Base-by-base conservation (phyloP, 441 rosid genomes). In the Eutrema salsugineum region DNA sequence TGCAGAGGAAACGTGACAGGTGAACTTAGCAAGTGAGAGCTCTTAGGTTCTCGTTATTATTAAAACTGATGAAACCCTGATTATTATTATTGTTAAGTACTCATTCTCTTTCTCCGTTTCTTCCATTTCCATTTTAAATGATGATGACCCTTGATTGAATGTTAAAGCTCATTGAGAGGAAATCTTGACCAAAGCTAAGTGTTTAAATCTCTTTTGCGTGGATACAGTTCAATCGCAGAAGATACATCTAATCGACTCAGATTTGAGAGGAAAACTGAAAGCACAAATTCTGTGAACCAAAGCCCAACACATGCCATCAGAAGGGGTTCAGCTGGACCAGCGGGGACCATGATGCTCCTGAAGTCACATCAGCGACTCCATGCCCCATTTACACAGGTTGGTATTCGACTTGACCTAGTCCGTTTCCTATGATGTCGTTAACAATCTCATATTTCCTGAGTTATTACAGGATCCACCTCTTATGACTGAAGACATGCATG, bases 401-500 rank as follows among this genome's bases (percentile, higher is more conserved):
- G 73, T 73, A 48, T 54, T 61, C 58, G 11, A 66, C 70, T 61
- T 62, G 51, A 33, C 48, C 65, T 70, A 19, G 39, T 35, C 40
- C 48, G 17, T 73, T 60, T 62, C 60, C 50, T 47, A 49, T 58
- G 62, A 65, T 40, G 22, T 69, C 51, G 27, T 30, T 46, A 6
- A 60, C 22, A 69, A 19, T 44, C 48, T 53, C 9, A 53, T 64
- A 70, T 50, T 10, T 11, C 58, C 39, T 19, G 62, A 24, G 70
- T 64, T 57, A 71, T 73, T 67, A 24, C 79, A 96, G 99, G 94
- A 87, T 74, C 89, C 93, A 30, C 96, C 94, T 14, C 94, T 89
- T 72, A 91, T 96, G 99, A 93, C 99, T 33, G 99, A 93, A 82
- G 99, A 93, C 83, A 93, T 96, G 98, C 99, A 96, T 81, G 99